Conservation (phyloP, 805 yeast species). For the Hanseniaspora valbyensis region DNA sequence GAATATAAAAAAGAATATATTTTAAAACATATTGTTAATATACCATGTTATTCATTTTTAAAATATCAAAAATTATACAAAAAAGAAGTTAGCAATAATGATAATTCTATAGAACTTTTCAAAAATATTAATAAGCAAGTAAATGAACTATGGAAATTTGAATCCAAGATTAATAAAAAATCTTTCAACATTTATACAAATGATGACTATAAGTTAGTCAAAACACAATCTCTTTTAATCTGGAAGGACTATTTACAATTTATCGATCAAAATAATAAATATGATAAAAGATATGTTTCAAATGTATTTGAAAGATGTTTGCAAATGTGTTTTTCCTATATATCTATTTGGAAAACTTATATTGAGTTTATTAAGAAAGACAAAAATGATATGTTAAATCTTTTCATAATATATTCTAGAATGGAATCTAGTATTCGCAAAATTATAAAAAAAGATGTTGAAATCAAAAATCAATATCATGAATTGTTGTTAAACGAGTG, state of each 20-base stretch:
- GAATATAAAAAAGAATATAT: background rate
- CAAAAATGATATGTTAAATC: background rate
- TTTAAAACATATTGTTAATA: background rate
- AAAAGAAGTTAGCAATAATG: background rate
- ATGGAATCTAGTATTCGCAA: background rate
- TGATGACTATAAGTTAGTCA: background rate
- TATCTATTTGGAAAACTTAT: slow-evolving; percentile 8
- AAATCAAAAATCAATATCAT: background rate
- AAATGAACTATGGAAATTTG: slow-evolving; percentile 5
- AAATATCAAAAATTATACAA: slow-evolving; percentile 7
- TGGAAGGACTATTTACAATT: slow-evolving; percentile 5
- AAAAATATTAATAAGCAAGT: background rate
- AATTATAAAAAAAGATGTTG: background rate
- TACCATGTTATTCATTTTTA: slow-evolving; percentile 6
- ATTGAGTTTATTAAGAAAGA: background rate
- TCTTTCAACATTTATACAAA: background rate
- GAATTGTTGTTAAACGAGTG: background rate
- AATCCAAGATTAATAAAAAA: slow-evolving; percentile 3
- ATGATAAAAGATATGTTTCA: background rate
- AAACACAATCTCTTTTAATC: background rate
- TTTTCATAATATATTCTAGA: background rate
- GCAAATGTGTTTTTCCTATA: background rate
- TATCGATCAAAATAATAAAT: background rate
- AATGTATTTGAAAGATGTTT: slow-evolving; percentile 11
- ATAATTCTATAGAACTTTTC: background rate